phyloP scores from a whole-genome alignment of 1,284 basidiomycete species.

The Lignosus rhinocerotis region DNA sequence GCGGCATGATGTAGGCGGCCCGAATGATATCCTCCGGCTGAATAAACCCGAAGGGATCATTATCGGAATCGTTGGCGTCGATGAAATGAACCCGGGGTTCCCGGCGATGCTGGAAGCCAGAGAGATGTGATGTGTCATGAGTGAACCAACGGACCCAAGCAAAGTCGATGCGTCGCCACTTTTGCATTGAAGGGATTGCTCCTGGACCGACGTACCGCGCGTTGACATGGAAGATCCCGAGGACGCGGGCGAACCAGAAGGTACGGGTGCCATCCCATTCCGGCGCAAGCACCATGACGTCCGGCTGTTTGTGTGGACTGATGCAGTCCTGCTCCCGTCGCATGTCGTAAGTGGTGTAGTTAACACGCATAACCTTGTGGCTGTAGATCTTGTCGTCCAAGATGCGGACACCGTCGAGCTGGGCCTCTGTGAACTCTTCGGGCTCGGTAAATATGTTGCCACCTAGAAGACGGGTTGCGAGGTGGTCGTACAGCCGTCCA shows the following conservation, averaged over 20 bases:
- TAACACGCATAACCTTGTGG: constrained; percentile 28
- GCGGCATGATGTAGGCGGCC: constrained; percentile 28
- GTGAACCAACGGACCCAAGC: constrained; percentile 33
- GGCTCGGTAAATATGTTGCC: constrained; percentile 21
- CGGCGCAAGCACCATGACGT: constrained; percentile 34
- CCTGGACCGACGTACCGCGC: background rate
- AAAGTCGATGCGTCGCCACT: constrained; percentile 22
- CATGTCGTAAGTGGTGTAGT: constrained; percentile 38
- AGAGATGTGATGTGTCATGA: background rate
- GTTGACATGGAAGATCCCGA: constrained; percentile 32
- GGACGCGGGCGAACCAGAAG: constrained; percentile 29
- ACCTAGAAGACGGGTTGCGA: constrained; percentile 17
- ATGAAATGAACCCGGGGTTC: constrained; percentile 17
- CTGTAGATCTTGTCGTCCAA: constrained; percentile 26
- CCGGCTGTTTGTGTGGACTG: constrained; percentile 30
- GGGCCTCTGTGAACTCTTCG: background rate
- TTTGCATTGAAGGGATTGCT: background rate
- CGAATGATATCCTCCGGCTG: constrained; percentile 27
- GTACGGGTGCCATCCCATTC: no score
- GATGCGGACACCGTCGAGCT: constrained; percentile 17
- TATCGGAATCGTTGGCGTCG: background rate
- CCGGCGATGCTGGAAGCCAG: constrained; percentile 10
- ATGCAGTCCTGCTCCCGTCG: constrained; percentile 36
- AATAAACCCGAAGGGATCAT: constrained; percentile 27
- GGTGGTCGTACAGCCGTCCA: constrained; percentile 20